Percentiles rank a stretch among this genome's conserved stretches.
Conservation (phyloP, 2,329 filamentous ascomycete genomes). For the Penicillium sp. region DNA sequence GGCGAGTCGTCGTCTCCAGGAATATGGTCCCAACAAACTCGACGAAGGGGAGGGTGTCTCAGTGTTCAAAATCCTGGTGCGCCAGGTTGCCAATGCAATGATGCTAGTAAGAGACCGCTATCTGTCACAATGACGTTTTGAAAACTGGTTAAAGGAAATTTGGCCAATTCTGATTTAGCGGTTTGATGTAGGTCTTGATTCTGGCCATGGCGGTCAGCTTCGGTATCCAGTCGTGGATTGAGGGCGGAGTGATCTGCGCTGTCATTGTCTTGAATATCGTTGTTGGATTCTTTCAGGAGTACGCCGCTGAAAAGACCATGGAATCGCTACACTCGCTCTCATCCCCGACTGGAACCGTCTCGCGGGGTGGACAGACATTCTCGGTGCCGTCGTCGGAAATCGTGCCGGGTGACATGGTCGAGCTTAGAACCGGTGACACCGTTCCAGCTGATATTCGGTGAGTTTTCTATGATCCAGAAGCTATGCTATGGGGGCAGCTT, state of each 20-base stretch:
- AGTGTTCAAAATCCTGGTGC: conserved; percentile 66
- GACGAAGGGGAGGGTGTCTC: conserved; percentile 63
- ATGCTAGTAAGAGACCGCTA: conserved; percentile 49
- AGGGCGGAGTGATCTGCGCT: conserved; percentile 55
- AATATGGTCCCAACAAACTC: conserved; percentile 60
- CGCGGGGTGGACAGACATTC: conserved; percentile 52
- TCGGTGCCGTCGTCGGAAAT: conserved; percentile 54
- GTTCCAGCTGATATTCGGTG: conserved; percentile 56
- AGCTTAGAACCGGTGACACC: conserved; percentile 52
- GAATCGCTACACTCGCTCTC: conserved; percentile 52
- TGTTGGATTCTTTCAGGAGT: conserved; percentile 58
- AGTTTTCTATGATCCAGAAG: conserved; percentile 17
- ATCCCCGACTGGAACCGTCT: conserved; percentile 52
- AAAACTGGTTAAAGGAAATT: too few relatives aligned
- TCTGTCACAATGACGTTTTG: not conserved
- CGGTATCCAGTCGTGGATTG: conserved; percentile 53
- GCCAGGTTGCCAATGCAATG: conserved; percentile 65
- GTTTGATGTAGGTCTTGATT: conserved; percentile 58
- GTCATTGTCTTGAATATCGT: conserved; percentile 56
- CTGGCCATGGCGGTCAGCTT: conserved; percentile 64
- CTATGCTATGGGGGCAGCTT: not conserved
- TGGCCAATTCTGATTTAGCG: too few relatives aligned
- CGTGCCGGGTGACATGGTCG: conserved; percentile 55
- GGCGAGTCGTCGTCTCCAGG: conserved; percentile 52
- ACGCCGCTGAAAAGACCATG: conserved; percentile 57